Conservation (phyloP, 2,329 filamentous ascomycete genomes). For the Botryotinia calthae region DNA sequence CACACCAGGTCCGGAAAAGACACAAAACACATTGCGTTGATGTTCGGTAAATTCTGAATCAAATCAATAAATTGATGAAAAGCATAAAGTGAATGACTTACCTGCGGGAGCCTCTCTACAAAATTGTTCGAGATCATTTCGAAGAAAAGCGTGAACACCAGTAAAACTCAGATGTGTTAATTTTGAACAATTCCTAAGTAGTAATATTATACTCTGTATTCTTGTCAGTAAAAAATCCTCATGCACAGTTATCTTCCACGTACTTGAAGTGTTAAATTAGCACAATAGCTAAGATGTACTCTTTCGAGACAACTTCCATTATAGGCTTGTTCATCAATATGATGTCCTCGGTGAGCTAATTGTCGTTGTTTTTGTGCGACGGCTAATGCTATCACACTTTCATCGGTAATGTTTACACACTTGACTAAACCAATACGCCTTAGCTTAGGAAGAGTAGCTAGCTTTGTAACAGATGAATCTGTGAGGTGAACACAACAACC, state of each 20-base stretch:
- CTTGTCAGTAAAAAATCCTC: constrained; percentile 36
- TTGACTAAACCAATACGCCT: constrained; percentile 95
- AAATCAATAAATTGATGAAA: constrained; percentile 16
- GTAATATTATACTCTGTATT: constrained; percentile 75
- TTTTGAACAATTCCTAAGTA: constrained; percentile 87
- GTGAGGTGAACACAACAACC: constrained; percentile 92
- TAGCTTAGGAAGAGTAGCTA: constrained; percentile 86
- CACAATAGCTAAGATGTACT: constrained; percentile 94
- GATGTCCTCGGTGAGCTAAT: constrained; percentile 1
- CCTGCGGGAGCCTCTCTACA: constrained; percentile 80
- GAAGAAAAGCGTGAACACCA: constrained; percentile 85
- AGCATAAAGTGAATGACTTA: constrained; percentile 40
- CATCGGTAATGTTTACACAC: constrained; percentile 84
- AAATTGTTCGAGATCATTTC: constrained; percentile 78
- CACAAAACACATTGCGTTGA: constrained; percentile 93
- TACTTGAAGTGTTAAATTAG: constrained; percentile 77
- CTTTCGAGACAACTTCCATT: constrained; percentile 62
- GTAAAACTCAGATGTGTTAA: constrained; percentile 94
- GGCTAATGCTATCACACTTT: constrained; percentile 81
- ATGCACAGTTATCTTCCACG: constrained; percentile 35
- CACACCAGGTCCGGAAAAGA: constrained; percentile 90
- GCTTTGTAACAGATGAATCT: constrained; percentile 77
- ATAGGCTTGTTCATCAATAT: constrained; percentile 7
- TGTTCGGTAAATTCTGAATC: constrained; percentile 86
- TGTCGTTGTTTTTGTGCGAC: constrained; percentile 40